These are phyloP conservation scores for Atractiella rhizophila DNA, from an alignment of 768 basidiomycete species.

Conservation along the genomic window DNA sequence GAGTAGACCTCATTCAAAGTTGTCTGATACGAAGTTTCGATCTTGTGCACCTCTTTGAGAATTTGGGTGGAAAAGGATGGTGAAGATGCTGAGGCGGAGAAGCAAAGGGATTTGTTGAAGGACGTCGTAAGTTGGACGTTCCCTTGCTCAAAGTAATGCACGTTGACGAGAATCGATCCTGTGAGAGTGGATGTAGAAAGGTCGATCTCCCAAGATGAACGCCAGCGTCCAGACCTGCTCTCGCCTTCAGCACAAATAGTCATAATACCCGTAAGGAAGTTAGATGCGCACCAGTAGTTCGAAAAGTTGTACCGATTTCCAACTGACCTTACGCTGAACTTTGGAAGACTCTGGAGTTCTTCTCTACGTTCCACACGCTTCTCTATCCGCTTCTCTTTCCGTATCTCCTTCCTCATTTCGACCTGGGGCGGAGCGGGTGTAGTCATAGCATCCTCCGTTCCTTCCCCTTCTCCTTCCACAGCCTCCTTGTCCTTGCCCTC, in stretches of 20 bases:
- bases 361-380: constrained; percentile 8
- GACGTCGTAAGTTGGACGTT: constrained; percentile 75
- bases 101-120: constrained; percentile 32
- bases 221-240: constrained; percentile 77
- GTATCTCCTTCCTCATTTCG: not conserved
- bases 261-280: not conserved
- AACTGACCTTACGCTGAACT: constrained; percentile 55
- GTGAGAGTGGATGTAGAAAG: constrained; percentile 34
- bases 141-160: constrained; percentile 95
- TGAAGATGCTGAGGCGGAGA: constrained; percentile 29
- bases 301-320: constrained; percentile 82
- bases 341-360: constrained; percentile 15
- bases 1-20: constrained; percentile 59
- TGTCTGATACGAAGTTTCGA: constrained; percentile 57
- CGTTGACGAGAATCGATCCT: constrained; percentile 55
- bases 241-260: not conserved
- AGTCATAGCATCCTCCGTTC: not conserved
- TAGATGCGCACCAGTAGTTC: constrained; percentile 52
- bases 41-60: constrained; percentile 43
- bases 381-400: constrained; percentile 2
- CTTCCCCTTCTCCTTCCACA: not conserved
- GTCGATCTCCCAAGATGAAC: constrained; percentile 59
- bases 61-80: constrained; percentile 39
- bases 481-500: not conserved
- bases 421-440: not conserved